Evolutionary conservation across 768 basidiomycete genomes (phyloP).

Genomic region (Cyathus striatus): DNA sequence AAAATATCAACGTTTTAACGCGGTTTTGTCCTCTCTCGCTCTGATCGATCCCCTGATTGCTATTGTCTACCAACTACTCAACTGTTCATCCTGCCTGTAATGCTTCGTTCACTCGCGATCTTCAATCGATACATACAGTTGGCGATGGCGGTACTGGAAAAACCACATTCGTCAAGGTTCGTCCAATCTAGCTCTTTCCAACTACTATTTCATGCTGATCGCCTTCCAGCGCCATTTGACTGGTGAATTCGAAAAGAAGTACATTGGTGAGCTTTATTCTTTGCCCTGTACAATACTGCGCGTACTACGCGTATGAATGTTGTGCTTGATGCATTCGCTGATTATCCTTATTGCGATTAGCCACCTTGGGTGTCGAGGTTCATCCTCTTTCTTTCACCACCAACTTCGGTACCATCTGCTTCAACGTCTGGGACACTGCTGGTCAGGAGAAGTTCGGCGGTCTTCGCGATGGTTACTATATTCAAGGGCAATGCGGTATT

Average conservation of each 20-base stretch:
- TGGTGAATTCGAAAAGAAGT: constrained; percentile 99
- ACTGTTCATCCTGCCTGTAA: constrained; percentile 10
- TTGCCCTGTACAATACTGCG: constrained; percentile 8
- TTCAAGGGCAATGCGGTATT: constrained; percentile 98
- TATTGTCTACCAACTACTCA: constrained; percentile 13
- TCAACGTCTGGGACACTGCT: constrained; percentile 99
- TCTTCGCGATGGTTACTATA: constrained; percentile 94
- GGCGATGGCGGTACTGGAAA: constrained; percentile 98
- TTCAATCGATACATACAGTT: constrained; percentile 40
- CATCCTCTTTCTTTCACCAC: constrained; percentile 95
- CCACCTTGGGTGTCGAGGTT: constrained; percentile 99
- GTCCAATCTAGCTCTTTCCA: constrained; percentile 10
- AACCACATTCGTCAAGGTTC: constrained; percentile 96
- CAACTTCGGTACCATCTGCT: constrained; percentile 98
- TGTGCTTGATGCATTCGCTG: constrained; percentile 12
- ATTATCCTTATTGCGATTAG: constrained; percentile 35
- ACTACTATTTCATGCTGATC: constrained; percentile 60
- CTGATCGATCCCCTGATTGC: constrained; percentile 51
- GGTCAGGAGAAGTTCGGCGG: constrained; percentile 99
- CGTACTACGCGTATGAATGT: constrained; percentile 11
- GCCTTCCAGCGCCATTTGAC: constrained; percentile 84
- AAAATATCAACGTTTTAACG: constrained; percentile 14
- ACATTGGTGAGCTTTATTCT: constrained; percentile 68
- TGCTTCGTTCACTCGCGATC: constrained; percentile 12
- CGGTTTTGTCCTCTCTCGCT: constrained; percentile 23